Evolutionary conservation across 2,329 filamentous ascomycete species (phyloP).

Genomic region (Colletotrichum musicola): DNA sequence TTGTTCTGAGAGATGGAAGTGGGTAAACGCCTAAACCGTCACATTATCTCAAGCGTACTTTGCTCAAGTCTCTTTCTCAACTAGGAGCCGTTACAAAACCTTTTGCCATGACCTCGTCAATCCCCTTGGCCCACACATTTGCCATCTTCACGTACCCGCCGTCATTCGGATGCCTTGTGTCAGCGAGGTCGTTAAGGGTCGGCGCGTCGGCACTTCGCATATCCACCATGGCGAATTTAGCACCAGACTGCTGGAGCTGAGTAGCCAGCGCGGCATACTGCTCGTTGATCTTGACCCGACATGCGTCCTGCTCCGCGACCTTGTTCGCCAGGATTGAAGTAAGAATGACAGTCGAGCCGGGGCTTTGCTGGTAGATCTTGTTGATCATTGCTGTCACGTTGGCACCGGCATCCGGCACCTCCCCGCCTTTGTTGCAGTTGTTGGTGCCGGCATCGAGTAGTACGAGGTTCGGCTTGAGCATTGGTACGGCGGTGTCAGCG

Average conservation of each 20-base stretch:
- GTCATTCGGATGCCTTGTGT: conserved; percentile 35
- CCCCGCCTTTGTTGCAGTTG: conserved; percentile 39
- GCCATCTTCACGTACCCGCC: conserved; percentile 37
- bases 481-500: conserved; percentile 20
- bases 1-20: too few species aligned
- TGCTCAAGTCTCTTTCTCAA: neutral
- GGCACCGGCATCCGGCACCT: conserved; percentile 26
- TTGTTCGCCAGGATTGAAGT: conserved; percentile 34
- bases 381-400: conserved; percentile 37
- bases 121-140: conserved; percentile 34
- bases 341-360: conserved; percentile 36
- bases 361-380: conserved; percentile 36
- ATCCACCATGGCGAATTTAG: conserved; percentile 41
- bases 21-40: too few species aligned
- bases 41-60: too few species aligned
- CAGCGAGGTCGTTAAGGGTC: conserved; percentile 33
- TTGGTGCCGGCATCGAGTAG: conserved; percentile 43
- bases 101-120: conserved; percentile 32
- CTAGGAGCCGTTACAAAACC: conserved; percentile 34
- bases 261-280: conserved; percentile 31
- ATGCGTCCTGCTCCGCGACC: conserved; percentile 30
- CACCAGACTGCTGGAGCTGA: conserved; percentile 28
- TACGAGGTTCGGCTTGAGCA: conserved; percentile 40
- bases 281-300: conserved; percentile 40
- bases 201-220: conserved; percentile 40